A percentile compares a stretch with the other conserved stretches of the same genome.
phyloP scores from a whole-genome alignment of 768 basidiomycete genomes.

The Lenzites betulinus region DNA sequence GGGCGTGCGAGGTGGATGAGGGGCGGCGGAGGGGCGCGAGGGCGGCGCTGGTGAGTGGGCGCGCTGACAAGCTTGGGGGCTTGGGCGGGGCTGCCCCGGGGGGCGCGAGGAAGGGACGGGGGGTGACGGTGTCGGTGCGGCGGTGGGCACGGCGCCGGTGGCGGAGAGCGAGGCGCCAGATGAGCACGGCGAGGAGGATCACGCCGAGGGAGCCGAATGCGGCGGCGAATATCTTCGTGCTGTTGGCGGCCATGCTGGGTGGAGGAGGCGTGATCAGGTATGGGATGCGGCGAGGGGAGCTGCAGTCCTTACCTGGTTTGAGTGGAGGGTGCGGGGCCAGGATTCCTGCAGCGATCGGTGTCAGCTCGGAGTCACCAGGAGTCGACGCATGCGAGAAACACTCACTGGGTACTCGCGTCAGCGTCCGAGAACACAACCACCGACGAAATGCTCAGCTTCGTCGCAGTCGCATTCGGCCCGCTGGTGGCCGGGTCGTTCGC shows the following conservation, averaged over 20 bases:
- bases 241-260: not conserved
- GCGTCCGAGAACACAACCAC: not conserved
- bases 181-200: slow-evolving; percentile 5
- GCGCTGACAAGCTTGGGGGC: too few species aligned
- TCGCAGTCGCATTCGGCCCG: not conserved
- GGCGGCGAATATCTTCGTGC: slow-evolving; percentile 4
- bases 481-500: slow-evolving; percentile 15
- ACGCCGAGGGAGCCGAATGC: slow-evolving; percentile 3
- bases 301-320: not conserved
- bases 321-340: not conserved
- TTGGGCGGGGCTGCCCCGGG: too few species aligned
- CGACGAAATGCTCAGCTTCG: slow-evolving; percentile 4
- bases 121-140: not conserved
- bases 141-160: not conserved
- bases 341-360: not conserved
- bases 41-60: too few species aligned
- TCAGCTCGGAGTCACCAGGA: not conserved
- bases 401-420: not conserved
- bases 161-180: not conserved
- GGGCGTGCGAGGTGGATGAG: not conserved
- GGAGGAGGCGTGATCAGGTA: not conserved
- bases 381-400: not conserved
- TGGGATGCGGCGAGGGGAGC: too few species aligned
- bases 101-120: not conserved
- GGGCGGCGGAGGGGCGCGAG: not conserved